Evolutionary conservation across 1,284 basidiomycete genomes (phyloP), one percentile per base, ranked within the genome.

Genomic region (Ustilago shanxiensis): DNA sequence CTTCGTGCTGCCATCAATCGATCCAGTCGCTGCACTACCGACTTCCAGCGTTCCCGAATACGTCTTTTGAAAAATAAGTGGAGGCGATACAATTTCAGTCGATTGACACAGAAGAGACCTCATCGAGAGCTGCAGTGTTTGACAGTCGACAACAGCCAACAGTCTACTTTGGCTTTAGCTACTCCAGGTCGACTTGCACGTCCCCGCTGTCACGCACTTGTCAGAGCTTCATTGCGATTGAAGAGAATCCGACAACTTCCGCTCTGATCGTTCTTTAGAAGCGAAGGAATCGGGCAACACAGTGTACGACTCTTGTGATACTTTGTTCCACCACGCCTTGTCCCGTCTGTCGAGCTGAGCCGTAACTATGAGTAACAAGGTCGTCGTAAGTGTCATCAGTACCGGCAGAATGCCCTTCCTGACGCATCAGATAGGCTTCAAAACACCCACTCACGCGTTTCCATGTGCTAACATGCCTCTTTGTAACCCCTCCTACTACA

Each of bases 401-500:
- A 26, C 22, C 9, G 16, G 16, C 10, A 26, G 22, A 22, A 11
- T 20, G 41, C 41, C 7, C 41, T 20, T 44, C 7, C 20, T n/a
- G 11, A 16, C 22, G 44, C 41, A 18, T 45, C 11, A 10, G 10
- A 35, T 55, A 8, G 26, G 33, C 22, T 20, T 4, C 22, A 26
- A 7, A 8, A 6, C 22, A 22, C n/a, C 52, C 3, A 29, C 39
- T 31, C 37, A n/a, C n/a, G n/a, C n/a, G n/a, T n/a, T n/a, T n/a
- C n/a, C n/a, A n/a, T n/a, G n/a, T 41, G 35, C 58, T 60, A 18
- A 60, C 58, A 20, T 24, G 26, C 20, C 22, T 3, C 51, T 22
- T 16, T 3, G 1, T 29, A n/a, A 39, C 49, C 22, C 16, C 11
- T 20, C 8, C 33, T 28, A 49, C n/a, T 41, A n/a, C 91, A 97